phyloP scores from a whole-genome alignment of 257 asterid genomes.

The Eustoma russellianum region DNA sequence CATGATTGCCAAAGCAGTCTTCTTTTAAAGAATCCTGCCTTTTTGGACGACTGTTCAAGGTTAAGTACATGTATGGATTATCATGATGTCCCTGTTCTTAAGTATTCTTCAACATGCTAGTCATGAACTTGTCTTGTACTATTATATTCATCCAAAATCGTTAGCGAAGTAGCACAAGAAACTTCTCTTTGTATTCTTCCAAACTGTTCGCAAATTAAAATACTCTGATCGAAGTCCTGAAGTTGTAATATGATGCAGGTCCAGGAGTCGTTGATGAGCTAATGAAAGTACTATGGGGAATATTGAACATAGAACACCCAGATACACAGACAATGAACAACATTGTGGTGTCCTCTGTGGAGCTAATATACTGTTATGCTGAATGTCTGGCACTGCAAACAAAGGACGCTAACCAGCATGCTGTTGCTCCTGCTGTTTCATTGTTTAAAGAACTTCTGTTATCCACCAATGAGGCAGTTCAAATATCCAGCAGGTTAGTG shows the following conservation, averaged over 20 bases:
- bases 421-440: conserved; percentile 86
- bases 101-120: no score
- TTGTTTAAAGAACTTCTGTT: conserved; percentile 68
- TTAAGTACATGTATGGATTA: no score
- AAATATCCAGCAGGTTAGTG: conserved; percentile 92
- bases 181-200: neutral
- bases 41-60: no score
- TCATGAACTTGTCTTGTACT: no score
- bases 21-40: no score
- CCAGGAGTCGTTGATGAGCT: conserved; percentile 90
- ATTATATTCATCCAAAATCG: neutral
- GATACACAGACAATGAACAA: conserved; percentile 90
- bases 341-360: conserved; percentile 81
- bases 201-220: neutral
- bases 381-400: conserved; percentile 87
- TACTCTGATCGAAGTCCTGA: neutral
- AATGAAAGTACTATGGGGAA: conserved; percentile 96
- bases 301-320: conserved; percentile 92
- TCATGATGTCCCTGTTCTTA: no score
- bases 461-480: conserved; percentile 90
- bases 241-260: conserved; percentile 41
- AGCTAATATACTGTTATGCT: conserved; percentile 86
- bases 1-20: no score
- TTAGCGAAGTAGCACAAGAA: neutral
- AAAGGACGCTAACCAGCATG: conserved; percentile 44